A percentile compares a stretch with the other conserved stretches of the same genome.
Conservation (phyloP, 2,329 filamentous ascomycete genomes). For the Mycosphaerelloides madeirae region DNA sequence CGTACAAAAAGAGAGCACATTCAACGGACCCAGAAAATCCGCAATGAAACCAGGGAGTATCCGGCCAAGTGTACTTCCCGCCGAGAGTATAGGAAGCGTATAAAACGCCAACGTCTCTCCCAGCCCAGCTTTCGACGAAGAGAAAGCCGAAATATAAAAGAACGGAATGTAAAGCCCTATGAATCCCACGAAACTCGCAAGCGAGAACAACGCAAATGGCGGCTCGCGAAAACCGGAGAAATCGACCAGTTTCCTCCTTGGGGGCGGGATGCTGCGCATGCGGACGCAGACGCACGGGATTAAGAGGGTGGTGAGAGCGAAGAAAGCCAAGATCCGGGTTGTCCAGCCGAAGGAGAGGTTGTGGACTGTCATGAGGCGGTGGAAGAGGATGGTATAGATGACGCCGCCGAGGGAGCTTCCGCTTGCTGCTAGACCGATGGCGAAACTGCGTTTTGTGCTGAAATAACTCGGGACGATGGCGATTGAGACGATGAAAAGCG, state of each 20-base stretch:
- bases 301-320: conserved; percentile 33
- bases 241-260: conserved; percentile 14
- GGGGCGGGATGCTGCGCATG: conserved; percentile 1
- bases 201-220: conserved; percentile 35
- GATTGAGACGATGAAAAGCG: conserved; percentile 58
- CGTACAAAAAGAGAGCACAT: conserved; percentile 39
- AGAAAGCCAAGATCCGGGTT: conserved; percentile 47
- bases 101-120: conserved; percentile 55
- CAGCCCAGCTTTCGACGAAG: conserved; percentile 32
- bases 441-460: conserved; percentile 49
- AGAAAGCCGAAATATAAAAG: conserved; percentile 57
- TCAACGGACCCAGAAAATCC: conserved; percentile 43
- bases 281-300: conserved; percentile 35
- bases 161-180: conserved; percentile 42
- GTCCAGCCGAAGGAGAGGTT: conserved; percentile 52
- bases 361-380: conserved; percentile 38
- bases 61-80: conserved; percentile 37
- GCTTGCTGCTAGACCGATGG: conserved; percentile 54
- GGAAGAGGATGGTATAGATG: conserved; percentile 48
- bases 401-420: conserved; percentile 55
- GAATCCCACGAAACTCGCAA: conserved; percentile 41
- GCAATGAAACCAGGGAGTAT: conserved; percentile 43
- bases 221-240: conserved; percentile 29
- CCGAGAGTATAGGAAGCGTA: conserved; percentile 46
- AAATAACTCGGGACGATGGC: conserved; percentile 64